phyloP scores from a whole-genome alignment of 2,329 filamentous ascomycete species.

The Diaporthe sp. region DNA sequence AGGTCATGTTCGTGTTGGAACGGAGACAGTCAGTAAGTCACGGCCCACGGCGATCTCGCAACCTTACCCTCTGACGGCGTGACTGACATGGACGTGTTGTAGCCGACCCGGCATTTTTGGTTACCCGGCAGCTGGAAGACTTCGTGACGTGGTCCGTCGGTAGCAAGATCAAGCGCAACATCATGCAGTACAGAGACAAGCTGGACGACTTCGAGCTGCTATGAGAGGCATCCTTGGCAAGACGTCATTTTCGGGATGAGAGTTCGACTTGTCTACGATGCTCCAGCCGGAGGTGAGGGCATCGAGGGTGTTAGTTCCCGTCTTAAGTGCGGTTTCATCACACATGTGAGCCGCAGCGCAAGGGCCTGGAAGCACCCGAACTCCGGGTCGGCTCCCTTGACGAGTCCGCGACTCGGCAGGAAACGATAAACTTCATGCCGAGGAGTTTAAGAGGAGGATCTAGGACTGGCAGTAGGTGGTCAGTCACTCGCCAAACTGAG shows the following conservation, averaged over 20 bases:
- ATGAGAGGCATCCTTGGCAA: constrained; percentile 56
- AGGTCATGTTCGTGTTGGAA: constrained; percentile 91
- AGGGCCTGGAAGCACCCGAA: neutral
- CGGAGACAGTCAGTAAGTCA: constrained; percentile 77
- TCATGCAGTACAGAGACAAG: constrained; percentile 94
- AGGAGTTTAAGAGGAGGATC: neutral
- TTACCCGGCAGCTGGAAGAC: constrained; percentile 92
- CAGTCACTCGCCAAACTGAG: neutral
- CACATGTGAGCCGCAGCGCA: constrained; percentile 3
- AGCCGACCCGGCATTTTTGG: constrained; percentile 86
- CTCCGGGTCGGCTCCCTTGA: constrained; percentile 8
- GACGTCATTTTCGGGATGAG: neutral
- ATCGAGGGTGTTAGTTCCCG: neutral
- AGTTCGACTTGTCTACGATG: constrained; percentile 5
- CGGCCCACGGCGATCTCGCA: neutral
- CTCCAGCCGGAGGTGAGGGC: neutral
- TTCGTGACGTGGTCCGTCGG: constrained; percentile 97
- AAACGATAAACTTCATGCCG: constrained; percentile 17
- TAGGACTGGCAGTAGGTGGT: neutral
- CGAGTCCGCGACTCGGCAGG: constrained; percentile 15
- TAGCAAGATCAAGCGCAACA: constrained; percentile 97
- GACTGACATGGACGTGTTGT: constrained; percentile 1
- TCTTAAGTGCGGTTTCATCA: constrained; percentile 20
- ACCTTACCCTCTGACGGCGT: neutral
- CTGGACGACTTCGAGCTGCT: constrained; percentile 95